phyloP scores from a whole-genome alignment of 2,329 filamentous ascomycete species.

The Arthrobotrys megalospora region DNA sequence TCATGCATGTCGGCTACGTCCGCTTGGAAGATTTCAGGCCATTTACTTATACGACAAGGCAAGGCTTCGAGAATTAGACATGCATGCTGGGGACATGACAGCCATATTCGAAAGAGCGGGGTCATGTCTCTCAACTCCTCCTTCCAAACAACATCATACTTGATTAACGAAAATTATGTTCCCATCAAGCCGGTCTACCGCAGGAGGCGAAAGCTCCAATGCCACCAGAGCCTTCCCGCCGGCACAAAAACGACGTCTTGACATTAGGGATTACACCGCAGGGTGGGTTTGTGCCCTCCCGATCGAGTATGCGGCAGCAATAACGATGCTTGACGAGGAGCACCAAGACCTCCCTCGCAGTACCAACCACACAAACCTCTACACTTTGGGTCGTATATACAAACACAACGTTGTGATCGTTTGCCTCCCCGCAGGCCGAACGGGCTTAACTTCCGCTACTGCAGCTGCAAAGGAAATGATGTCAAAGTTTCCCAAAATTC shows the following conservation, averaged over 20 bases:
- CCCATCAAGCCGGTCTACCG: too few relatives aligned
- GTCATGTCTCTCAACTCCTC: too few relatives aligned
- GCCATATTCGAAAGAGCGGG: too few relatives aligned
- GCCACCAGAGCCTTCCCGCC: neutral
- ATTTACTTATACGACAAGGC: too few relatives aligned
- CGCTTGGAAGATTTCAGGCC: too few relatives aligned
- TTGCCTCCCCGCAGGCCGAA: constrained; percentile 20
- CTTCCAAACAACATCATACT: too few relatives aligned
- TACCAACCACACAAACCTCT: constrained; percentile 6
- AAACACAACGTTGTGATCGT: constrained; percentile 41
- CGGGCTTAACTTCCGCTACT: constrained; percentile 47
- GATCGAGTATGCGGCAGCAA: constrained; percentile 20
- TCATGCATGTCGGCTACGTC: too few relatives aligned
- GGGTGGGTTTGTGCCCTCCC: constrained; percentile 47
- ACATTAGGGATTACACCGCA: constrained; percentile 20
- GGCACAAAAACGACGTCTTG: neutral
- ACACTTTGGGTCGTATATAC: constrained; percentile 22
- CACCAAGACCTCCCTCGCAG: constrained; percentile 15
- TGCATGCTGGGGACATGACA: too few relatives aligned
- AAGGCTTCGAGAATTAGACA: too few relatives aligned
- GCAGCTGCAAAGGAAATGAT: constrained; percentile 34
- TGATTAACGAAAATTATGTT: too few relatives aligned
- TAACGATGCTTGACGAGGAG: constrained; percentile 19
- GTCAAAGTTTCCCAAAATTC: constrained; percentile 15
- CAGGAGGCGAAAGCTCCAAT: too few relatives aligned